Evolutionary conservation across 148 eudicot genomes (phyloP).

Genomic region (Nepenthes mirabilis): DNA sequence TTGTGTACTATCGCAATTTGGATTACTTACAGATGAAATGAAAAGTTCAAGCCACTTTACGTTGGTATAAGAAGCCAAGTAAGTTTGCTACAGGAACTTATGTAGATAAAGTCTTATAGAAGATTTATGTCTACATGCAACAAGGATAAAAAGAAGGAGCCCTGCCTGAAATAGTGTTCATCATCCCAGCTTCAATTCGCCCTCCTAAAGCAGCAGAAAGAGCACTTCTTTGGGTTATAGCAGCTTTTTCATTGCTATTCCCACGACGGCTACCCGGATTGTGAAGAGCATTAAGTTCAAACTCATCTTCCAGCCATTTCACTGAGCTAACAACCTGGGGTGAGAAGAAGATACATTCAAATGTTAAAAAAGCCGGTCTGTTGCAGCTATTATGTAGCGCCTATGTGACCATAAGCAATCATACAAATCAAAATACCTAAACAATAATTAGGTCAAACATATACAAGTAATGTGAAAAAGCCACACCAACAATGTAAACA

Average conservation of each 20-base stretch:
- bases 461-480: too few species aligned
- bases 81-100: too few species aligned
- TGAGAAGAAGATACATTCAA: slow-evolving; percentile 1
- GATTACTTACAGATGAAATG: too few species aligned
- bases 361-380: neutral
- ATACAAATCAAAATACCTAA: too few species aligned
- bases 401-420: too few species aligned
- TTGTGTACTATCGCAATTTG: too few species aligned
- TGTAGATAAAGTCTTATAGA: too few species aligned
- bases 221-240: slow-evolving; percentile 76
- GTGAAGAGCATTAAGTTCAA: slow-evolving; percentile 99
- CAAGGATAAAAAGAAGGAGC: neutral
- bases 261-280: slow-evolving; percentile 92
- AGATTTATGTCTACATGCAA: neutral
- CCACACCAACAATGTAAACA: too few species aligned
- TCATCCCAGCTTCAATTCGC: slow-evolving; percentile 79
- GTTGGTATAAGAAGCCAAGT: neutral
- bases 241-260: slow-evolving; percentile 92
- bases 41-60: neutral
- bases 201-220: slow-evolving; percentile 98
- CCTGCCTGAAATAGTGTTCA: slow-evolving; percentile 88
- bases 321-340: slow-evolving; percentile 95
- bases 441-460: too few species aligned
- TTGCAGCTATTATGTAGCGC: too few species aligned
- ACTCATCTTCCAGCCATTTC: slow-evolving; percentile 99